A percentile compares a stretch with the other conserved stretches of the same genome.
Conservation (phyloP, 2,329 filamentous ascomycete species). For the Fonsecaea monophora region DNA sequence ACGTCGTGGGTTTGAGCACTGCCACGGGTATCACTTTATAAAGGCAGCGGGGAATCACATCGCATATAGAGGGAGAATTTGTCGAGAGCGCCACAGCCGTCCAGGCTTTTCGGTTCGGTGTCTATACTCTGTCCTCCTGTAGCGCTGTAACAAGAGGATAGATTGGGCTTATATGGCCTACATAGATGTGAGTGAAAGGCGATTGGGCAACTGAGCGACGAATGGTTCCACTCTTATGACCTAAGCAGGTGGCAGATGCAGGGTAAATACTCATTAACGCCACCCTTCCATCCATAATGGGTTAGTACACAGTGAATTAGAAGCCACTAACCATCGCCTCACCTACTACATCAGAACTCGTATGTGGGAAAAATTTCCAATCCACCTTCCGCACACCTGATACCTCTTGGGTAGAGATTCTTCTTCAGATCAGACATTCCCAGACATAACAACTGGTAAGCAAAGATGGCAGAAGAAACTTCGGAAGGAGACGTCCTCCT, state of each 20-base stretch:
- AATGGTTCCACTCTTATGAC: not conserved
- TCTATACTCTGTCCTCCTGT: not conserved
- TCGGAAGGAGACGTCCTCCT: slow-evolving; percentile 20
- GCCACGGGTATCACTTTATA: too few relatives aligned
- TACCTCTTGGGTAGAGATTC: not conserved
- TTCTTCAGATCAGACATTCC: too few relatives aligned
- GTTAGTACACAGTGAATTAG: not conserved
- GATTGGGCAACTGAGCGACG: not conserved
- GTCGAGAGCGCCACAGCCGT: not conserved
- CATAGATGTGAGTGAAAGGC: not conserved
- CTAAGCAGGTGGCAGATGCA: not conserved
- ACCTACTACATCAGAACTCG: not conserved
- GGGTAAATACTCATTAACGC: too few relatives aligned
- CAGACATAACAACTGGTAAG: not conserved
- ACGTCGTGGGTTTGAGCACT: not conserved
- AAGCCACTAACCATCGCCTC: not conserved
- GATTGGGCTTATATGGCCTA: not conserved
- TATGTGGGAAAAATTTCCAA: not conserved
- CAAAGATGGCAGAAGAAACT: slow-evolving; percentile 6
- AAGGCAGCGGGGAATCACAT: not conserved
- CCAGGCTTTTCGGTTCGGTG: not conserved
- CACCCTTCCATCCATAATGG: not conserved
- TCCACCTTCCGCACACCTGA: not conserved
- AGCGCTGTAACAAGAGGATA: not conserved
- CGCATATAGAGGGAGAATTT: not conserved